These are phyloP conservation scores for Aspergillus terreus DNA, from an alignment of 2,329 filamentous ascomycete genomes.

Conservation along the genomic window DNA sequence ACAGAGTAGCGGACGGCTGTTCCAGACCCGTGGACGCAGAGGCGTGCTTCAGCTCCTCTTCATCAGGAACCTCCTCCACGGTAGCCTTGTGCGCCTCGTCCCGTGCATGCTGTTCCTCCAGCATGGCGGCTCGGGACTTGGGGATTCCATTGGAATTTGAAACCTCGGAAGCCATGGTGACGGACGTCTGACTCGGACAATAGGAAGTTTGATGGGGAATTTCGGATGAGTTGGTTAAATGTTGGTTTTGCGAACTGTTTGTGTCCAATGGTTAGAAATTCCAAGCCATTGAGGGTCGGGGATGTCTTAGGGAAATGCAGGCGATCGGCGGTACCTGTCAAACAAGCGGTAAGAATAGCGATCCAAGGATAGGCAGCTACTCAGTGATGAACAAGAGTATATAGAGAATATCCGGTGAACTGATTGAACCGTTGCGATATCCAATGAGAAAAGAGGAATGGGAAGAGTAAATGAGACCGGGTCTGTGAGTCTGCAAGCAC, in stretches of 20 bases:
- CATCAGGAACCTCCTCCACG: constrained; percentile 77
- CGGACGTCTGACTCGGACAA: not conserved
- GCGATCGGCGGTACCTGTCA: not conserved
- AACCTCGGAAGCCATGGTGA: constrained; percentile 33
- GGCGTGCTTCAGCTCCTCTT: constrained; percentile 64
- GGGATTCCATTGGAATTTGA: constrained; percentile 27
- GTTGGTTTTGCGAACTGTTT: not conserved
- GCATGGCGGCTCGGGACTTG: constrained; percentile 50
- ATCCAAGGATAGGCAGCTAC: not conserved
- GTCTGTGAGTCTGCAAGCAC: constrained; percentile 15
- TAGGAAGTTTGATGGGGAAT: not conserved
- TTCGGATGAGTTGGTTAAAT: not conserved
- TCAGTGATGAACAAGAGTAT: not conserved
- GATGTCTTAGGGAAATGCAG: not conserved
- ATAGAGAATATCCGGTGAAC: not conserved
- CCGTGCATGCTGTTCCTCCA: constrained; percentile 52
- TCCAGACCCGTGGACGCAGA: constrained; percentile 46
- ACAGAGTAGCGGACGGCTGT: constrained; percentile 24
- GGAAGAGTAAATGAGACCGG: constrained; percentile 7
- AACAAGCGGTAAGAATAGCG: not conserved
- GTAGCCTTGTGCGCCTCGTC: constrained; percentile 59
- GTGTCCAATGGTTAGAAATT: not conserved
- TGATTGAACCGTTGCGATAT: not conserved
- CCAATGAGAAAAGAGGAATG: not conserved
- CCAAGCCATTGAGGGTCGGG: not conserved